phyloP scores from a whole-genome alignment of 768 basidiomycete genomes.

The Boletus reticulatus region DNA sequence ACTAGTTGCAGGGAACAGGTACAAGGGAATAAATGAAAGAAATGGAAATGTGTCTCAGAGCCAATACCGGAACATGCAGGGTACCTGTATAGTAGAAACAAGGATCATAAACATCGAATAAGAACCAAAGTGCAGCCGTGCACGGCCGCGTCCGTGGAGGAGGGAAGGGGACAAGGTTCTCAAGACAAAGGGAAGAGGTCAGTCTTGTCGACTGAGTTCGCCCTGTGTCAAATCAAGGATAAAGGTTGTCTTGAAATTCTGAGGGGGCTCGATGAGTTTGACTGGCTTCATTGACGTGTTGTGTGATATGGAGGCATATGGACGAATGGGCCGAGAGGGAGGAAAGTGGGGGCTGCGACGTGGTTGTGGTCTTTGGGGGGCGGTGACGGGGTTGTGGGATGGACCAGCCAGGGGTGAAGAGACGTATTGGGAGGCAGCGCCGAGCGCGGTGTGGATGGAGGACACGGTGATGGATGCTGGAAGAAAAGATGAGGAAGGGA shows the following conservation, averaged over 20 bases:
- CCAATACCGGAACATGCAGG: conserved; percentile 13
- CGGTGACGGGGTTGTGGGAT: conserved; percentile 31
- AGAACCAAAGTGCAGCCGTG: conserved; percentile 8
- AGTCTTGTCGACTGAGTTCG: conserved; percentile 72
- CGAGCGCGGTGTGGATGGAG: conserved; percentile 24
- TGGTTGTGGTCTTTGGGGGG: conserved; percentile 33
- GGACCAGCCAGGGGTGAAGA: conserved; percentile 63
- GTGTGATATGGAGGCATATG: conserved; percentile 62
- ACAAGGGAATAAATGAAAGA: not conserved
- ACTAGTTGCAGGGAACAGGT: not conserved
- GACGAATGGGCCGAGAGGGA: conserved; percentile 71
- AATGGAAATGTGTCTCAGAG: not conserved
- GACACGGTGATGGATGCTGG: conserved; percentile 47
- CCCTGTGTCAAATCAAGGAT: conserved; percentile 80
- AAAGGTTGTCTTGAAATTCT: conserved; percentile 67
- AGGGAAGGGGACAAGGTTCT: not conserved
- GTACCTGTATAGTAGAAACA: conserved; percentile 19
- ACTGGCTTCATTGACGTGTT: conserved; percentile 45
- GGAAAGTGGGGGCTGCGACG: conserved; percentile 57
- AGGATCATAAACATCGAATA: conserved; percentile 23
- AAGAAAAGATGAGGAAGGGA: not conserved
- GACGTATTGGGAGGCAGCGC: conserved; percentile 39
- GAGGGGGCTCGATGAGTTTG: conserved; percentile 79
- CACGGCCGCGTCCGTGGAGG: not conserved
- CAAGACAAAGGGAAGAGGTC: conserved; percentile 8